Conservation (phyloP, 495 filamentous ascomycete genomes). For the Lepraria neglecta region DNA sequence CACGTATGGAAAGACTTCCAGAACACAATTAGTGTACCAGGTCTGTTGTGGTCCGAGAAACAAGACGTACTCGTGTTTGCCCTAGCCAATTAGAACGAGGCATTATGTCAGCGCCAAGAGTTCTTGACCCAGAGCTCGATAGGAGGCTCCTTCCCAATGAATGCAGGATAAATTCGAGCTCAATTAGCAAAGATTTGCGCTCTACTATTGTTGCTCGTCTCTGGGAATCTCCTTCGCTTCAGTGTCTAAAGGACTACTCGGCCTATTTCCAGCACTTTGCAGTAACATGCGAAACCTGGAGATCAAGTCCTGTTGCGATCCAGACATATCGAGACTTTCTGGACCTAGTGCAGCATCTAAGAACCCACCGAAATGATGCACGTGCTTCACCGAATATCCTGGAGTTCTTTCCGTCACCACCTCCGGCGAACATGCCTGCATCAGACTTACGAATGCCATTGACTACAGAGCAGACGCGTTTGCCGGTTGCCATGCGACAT, state of each 20-base stretch:
- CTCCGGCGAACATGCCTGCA: not conserved
- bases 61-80: not conserved
- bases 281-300: conserved; percentile 9
- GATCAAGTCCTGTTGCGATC: conserved; percentile 1
- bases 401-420: conserved; percentile 4
- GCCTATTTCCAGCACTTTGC: conserved; percentile 12
- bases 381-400: conserved; percentile 1
- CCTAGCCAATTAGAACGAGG: not conserved
- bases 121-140: not conserved
- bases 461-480: not conserved
- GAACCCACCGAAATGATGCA: not conserved
- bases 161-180: too few relatives aligned
- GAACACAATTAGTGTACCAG: not conserved
- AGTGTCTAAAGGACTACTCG: not conserved
- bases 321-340: conserved; percentile 13
- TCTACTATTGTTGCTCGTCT: not conserved
- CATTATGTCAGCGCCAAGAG: not conserved
- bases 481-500: not conserved
- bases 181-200: not conserved
- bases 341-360: conserved; percentile 6
- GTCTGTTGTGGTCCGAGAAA: not conserved
- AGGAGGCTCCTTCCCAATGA: not conserved
- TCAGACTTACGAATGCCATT: not conserved
- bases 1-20: not conserved
- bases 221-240: not conserved